Conservation (phyloP, 441 rosid genomes). For the Populus hybrid region DNA sequence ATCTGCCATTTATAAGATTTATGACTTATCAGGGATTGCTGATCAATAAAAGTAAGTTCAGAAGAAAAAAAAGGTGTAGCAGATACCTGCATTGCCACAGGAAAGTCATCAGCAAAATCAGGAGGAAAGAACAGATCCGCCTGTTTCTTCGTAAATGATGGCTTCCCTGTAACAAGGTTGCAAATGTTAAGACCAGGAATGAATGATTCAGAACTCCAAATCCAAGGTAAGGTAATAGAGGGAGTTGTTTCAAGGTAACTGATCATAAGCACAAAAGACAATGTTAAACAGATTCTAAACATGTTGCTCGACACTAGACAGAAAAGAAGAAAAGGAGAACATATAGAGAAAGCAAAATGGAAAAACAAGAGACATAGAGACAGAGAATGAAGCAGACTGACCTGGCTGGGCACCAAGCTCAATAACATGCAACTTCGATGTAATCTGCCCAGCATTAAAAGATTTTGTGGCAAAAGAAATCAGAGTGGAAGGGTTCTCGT, state of each 20-base stretch:
- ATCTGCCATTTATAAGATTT: conserved; percentile 59
- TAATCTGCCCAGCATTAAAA: conserved; percentile 87
- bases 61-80: neutral
- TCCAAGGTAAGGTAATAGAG: neutral
- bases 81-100: conserved; percentile 98
- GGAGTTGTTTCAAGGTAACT: neutral
- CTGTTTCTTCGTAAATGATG: conserved; percentile 93
- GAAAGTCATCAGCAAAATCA: conserved; percentile 99
- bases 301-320: neutral
- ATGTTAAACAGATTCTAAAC: neutral
- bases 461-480: conserved; percentile 89
- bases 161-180: conserved; percentile 59
- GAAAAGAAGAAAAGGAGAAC: neutral
- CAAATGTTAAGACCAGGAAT: neutral
- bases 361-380: neutral
- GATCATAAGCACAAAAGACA: neutral
- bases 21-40: conserved; percentile 20
- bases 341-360: neutral
- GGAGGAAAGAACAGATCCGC: conserved; percentile 99
- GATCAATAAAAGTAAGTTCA: conserved; percentile 10
- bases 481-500: conserved; percentile 88
- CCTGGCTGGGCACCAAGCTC: conserved; percentile 99
- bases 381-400: conserved; percentile 23
- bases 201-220: neutral
- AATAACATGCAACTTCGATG: conserved; percentile 93